phyloP scores from a whole-genome alignment of 73 alveolate genomes.

The Urostyla sp. region DNA sequence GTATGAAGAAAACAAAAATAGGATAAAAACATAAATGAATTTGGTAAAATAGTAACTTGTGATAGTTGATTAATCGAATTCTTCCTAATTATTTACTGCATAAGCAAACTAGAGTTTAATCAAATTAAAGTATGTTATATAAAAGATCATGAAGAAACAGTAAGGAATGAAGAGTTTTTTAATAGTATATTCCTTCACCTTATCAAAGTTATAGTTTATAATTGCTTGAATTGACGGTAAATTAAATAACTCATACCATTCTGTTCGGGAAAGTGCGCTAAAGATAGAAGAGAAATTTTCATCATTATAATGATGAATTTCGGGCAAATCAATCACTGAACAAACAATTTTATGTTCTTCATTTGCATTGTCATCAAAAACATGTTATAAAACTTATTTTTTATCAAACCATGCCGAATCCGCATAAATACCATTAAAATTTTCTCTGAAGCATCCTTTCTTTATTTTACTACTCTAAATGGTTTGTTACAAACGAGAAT shows the following conservation, averaged over 20 bases:
- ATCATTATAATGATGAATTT: constrained; percentile 39
- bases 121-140: constrained; percentile 1
- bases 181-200: constrained; percentile 4
- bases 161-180: constrained; percentile 15
- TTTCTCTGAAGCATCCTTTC: constrained; percentile 35
- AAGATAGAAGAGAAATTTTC: constrained; percentile 12
- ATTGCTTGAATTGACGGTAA: background rate
- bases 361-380: constrained; percentile 1
- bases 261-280: constrained; percentile 14
- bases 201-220: constrained; percentile 25
- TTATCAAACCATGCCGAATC: constrained; percentile 19
- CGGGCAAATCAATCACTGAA: constrained; percentile 20
- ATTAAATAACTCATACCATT: background rate
- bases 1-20: constrained; percentile 1
- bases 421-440: background rate
- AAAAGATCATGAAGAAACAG: constrained; percentile 11
- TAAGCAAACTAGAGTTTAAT: background rate
- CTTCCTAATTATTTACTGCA: constrained; percentile 10
- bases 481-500: constrained; percentile 17
- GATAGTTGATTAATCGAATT: background rate
- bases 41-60: background rate
- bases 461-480: background rate
- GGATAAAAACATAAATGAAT: background rate
- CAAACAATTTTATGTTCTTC: constrained; percentile 16
- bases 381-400: background rate